phyloP scores from a whole-genome alignment of 1,139 yeast genomes.

The Keqinozyma sinolaborantium region DNA sequence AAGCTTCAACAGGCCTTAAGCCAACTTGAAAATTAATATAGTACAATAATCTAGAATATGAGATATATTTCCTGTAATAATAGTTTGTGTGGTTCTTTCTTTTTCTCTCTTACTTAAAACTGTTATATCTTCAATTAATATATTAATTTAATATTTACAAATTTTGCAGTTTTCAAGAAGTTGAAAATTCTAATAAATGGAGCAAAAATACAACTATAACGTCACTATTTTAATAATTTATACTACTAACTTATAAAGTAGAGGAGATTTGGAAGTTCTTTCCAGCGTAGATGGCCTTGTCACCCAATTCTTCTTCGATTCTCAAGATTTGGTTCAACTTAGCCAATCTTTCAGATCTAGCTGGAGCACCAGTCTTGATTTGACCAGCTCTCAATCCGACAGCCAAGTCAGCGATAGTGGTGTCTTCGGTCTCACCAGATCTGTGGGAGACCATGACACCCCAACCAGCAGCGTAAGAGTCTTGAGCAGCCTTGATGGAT shows the following conservation, averaged over 20 bases:
- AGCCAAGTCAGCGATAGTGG: slow-evolving; percentile 92
- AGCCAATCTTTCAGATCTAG: slow-evolving; percentile 98
- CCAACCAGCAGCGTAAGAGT: slow-evolving; percentile 90
- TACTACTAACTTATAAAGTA: slow-evolving; percentile 30
- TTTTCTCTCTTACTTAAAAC: slow-evolving; percentile 1
- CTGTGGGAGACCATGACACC: slow-evolving; percentile 98
- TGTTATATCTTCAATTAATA: no score
- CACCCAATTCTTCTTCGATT: slow-evolving; percentile 96
- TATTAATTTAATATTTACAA: no score
- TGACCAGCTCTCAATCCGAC: slow-evolving; percentile 98
- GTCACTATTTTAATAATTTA: no score
- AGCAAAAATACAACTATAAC: no score
- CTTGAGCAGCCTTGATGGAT: slow-evolving; percentile 90
- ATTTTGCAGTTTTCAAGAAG: no score
- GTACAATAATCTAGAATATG: slow-evolving; percentile 1
- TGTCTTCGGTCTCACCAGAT: slow-evolving; percentile 99
- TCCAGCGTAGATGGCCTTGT: slow-evolving; percentile 93
- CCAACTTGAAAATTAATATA: slow-evolving; percentile 5
- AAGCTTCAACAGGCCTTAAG: slow-evolving; percentile 41
- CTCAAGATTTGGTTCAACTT: slow-evolving; percentile 95
- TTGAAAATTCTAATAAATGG: no score
- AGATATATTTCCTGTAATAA: slow-evolving; percentile 1
- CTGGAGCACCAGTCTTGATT: slow-evolving; percentile 99
- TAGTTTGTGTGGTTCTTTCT: slow-evolving; percentile 1
- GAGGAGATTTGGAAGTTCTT: slow-evolving; percentile 65